These are phyloP conservation scores for Saccharomyces jurei DNA, from an alignment of 805 yeast species.

Conservation along the genomic window DNA sequence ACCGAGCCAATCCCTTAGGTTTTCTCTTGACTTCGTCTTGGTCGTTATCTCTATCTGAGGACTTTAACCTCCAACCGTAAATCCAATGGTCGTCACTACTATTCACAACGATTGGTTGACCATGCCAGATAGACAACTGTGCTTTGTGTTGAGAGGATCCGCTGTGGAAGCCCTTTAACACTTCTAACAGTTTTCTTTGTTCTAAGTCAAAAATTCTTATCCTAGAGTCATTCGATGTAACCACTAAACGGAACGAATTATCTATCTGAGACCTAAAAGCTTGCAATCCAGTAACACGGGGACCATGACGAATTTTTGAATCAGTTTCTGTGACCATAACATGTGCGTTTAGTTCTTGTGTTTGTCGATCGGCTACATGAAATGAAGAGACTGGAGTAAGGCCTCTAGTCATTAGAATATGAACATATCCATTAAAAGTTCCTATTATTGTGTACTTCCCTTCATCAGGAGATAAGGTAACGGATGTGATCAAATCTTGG, in stretches of 20 bases:
- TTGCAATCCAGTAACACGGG: slow-evolving; percentile 72
- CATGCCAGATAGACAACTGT: slow-evolving; percentile 5
- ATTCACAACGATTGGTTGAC: slow-evolving; percentile 38
- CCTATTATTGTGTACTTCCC: slow-evolving; percentile 58
- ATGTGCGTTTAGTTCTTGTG: slow-evolving; percentile 10
- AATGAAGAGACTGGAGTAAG: slow-evolving; percentile 40
- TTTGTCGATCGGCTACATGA: slow-evolving; percentile 38
- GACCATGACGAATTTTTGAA: slow-evolving; percentile 30
- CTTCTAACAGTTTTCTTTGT: slow-evolving; percentile 48
- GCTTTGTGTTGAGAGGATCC: slow-evolving; percentile 67
- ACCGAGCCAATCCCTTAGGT: slow-evolving; percentile 4
- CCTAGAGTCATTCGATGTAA: slow-evolving; percentile 78
- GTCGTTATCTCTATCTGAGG: slow-evolving; percentile 6
- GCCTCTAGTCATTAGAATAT: slow-evolving; percentile 55
- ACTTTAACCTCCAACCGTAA: slow-evolving; percentile 64
- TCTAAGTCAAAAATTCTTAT: slow-evolving; percentile 56
- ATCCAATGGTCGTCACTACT: slow-evolving; percentile 88
- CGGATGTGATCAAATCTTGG: slow-evolving; percentile 64
- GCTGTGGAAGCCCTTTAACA: slow-evolving; percentile 68
- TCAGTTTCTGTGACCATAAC: neutral
- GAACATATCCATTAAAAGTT: slow-evolving; percentile 66
- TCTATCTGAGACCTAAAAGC: slow-evolving; percentile 31
- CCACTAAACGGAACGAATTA: slow-evolving; percentile 38
- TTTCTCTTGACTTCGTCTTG: neutral
- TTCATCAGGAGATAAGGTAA: slow-evolving; percentile 62